Evolutionary conservation across 257 asterid species (phyloP), one percentile per base, ranked within the genome.

Genomic region (Penstemon davidsonii): DNA sequence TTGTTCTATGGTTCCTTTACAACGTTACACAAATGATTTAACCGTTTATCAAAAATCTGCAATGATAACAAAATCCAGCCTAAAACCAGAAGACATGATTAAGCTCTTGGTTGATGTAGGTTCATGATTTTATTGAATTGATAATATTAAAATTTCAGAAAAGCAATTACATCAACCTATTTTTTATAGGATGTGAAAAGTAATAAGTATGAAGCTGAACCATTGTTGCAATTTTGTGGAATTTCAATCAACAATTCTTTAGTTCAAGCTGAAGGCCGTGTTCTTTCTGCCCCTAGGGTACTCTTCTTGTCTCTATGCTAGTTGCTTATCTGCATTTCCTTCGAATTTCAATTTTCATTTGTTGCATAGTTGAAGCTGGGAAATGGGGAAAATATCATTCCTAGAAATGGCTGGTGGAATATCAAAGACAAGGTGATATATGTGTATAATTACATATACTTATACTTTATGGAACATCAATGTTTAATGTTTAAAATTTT

Each of bases 241-340:
- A 60, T 85, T 71, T 78, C 86, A 19, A 69, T 85, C 46, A 37
- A 62, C 65, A 63, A 37, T 18, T 76, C 33, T 25, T 25, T 76
- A 46, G 80, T 79, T 57, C 78, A 74, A 67, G 80, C 69, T 56
- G 85, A 79, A 49, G 90, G 88, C 3, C 84, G 86, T 3, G 57
- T 85, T 70, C 80, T 85, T 64, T 68, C 84, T 55, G 71, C 90
- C 38, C 90, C 87, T 41, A 72, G 45, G 81, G 87, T 85, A 76
- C 57, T 60, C 13, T 62, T n/a, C 11, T 45, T 33, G 44, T 13
- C 59, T 54, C 13, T 44, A n/a, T 60, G 36, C 18, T 15, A 15
- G 18, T 15, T 15, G 18, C 63, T 70, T 55, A 25, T 66, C 42
- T 39, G 8, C 64, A 13, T 44, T 54, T 41, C 44, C 58, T 39